phyloP scores from a whole-genome alignment of 75 land plant species.

The Sequoiadendron giganteum region DNA sequence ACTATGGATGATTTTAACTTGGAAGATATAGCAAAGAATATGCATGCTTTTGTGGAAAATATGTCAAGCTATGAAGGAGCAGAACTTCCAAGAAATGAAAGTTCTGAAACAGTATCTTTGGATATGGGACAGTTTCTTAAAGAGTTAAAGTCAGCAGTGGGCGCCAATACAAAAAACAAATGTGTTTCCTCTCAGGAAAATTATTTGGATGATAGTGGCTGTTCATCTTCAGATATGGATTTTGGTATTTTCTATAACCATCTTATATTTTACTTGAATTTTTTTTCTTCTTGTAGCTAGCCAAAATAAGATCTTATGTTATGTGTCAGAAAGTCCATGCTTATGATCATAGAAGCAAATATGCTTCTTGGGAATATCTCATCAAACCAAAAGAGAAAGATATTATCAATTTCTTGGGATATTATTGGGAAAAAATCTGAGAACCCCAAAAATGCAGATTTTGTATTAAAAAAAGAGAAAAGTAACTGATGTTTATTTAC shows the following conservation, averaged over 20 bases:
- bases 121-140: slow-evolving; percentile 68
- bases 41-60: slow-evolving; percentile 78
- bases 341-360: not conserved
- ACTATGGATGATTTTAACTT: slow-evolving; percentile 37
- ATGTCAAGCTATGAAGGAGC: slow-evolving; percentile 89
- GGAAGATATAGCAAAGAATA: slow-evolving; percentile 57
- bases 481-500: too few species aligned
- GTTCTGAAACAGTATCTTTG: slow-evolving; percentile 51
- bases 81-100: slow-evolving; percentile 68
- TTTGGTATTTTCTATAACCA: slow-evolving; percentile 51
- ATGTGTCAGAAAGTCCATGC: not conserved
- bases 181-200: slow-evolving; percentile 14
- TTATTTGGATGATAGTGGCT: slow-evolving; percentile 31
- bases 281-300: not conserved
- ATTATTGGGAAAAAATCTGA: too few species aligned
- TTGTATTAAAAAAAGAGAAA: too few species aligned
- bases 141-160: slow-evolving; percentile 69
- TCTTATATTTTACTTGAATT: not conserved
- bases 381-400: too few species aligned
- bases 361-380: too few species aligned
- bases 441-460: too few species aligned
- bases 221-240: slow-evolving; percentile 73
- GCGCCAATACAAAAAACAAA: slow-evolving; percentile 9
- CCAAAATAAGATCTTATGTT: not conserved
- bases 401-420: too few species aligned